Evolutionary conservation across 805 yeast species (phyloP), one percentile per base, ranked within the genome.

Genomic region (Candida saitoana): DNA sequence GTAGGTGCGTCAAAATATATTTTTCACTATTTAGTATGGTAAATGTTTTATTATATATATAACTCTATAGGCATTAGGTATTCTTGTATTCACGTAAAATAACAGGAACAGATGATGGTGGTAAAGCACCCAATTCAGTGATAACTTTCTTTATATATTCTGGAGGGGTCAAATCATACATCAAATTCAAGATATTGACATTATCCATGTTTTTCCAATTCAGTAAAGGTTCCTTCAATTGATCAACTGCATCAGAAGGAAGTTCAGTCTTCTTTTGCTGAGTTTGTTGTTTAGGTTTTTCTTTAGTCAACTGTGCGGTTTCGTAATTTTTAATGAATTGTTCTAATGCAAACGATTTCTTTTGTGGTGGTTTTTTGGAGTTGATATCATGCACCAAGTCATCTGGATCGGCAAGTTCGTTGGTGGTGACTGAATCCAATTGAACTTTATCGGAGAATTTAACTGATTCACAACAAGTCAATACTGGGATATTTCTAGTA

Each of bases 71-170:
- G 6, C n/a, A 38, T 37, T 41, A 52, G 16, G 66, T 57, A 49
- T 62, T 66, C 63, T 88, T 87, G 63, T 91, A 93, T 63, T 93
- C 99, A 65, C 98, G 79, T 54, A 93, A 70, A 47, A 93, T 87
- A 38, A 93, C 98, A 19, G 99, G 99, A 44, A 93, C 98, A 1
- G 98, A 88, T n/a, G 95, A 85, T 34, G 99, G 96, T 8, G 99
- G 99, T 51, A 93, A 73, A 2, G 96, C 87, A 20, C 99, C 99
- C 49, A 91, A 80, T 62, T 93, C 99, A 2, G 98, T 93, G 41
- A 93, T 88, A 45, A 93, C 88, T 68, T 93, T 93, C 60, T 91
- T 90, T 55, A 93, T 87, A 57, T 85, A 87, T 51, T 83, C 87
- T 11, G 96, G 95, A 27, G 96, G 97, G 1, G 98, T 91, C 52